Percentiles rank a stretch among this genome's conserved stretches.
phyloP scores from a whole-genome alignment of 2,329 filamentous ascomycete genomes.

The Coniochaeta sp. region DNA sequence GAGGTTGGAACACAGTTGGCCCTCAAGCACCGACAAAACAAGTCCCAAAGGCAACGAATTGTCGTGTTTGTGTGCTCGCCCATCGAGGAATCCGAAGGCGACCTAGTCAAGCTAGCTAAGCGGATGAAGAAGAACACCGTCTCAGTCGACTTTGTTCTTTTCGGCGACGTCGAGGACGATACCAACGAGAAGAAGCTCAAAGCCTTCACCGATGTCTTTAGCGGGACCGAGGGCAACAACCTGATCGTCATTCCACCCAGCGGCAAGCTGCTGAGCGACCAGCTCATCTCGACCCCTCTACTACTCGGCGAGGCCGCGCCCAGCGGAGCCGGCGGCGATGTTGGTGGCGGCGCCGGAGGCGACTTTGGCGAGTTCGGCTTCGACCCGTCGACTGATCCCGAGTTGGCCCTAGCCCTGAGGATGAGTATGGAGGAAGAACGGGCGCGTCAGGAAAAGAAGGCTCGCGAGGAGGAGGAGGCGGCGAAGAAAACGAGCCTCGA shows the following conservation, averaged over 20 bases:
- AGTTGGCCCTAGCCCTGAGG: conserved; percentile 84
- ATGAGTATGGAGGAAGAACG: conserved; percentile 99
- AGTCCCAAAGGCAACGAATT: conserved; percentile 92
- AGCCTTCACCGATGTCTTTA: conserved; percentile 89
- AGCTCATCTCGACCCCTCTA: conserved; percentile 83
- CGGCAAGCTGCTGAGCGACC: conserved; percentile 85
- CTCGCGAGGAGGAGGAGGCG: conserved; percentile 64
- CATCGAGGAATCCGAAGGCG: conserved; percentile 82
- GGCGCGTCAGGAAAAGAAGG: conserved; percentile 81
- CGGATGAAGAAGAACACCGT: conserved; percentile 99
- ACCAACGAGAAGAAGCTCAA: conserved; percentile 86
- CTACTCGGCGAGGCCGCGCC: conserved; percentile 71
- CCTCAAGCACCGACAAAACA: conserved; percentile 96
- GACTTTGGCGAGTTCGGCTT: conserved; percentile 78
- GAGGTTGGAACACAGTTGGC: conserved; percentile 58
- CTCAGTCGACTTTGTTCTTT: conserved; percentile 88
- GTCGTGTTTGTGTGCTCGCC: conserved; percentile 95
- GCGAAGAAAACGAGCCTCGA: conserved; percentile 50
- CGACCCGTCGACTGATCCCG: conserved; percentile 85
- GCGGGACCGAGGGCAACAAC: conserved; percentile 84
- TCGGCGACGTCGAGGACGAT: conserved; percentile 88
- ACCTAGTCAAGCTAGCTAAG: conserved; percentile 81
- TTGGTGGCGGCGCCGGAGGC: conserved; percentile 48
- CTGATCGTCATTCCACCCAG: conserved; percentile 86
- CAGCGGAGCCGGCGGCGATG: conserved; percentile 49